Evolutionary conservation across 768 basidiomycete genomes (phyloP), one percentile per base, ranked within the genome.

Genomic region (Boletus insuetus): DNA sequence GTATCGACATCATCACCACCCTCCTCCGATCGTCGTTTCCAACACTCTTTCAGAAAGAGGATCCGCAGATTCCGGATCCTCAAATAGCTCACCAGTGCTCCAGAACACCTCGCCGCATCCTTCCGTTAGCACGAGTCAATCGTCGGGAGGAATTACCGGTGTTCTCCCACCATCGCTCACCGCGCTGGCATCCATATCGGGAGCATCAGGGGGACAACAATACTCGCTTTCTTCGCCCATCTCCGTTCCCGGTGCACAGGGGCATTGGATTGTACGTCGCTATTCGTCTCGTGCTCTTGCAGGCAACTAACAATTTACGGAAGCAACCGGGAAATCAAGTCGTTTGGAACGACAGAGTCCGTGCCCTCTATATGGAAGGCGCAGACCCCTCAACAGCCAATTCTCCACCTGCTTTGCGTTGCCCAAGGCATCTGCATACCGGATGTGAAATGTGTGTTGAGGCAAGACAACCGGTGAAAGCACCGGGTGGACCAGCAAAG

Each of bases 391-490:
- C 74, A 41, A 81, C 83, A 0, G 79, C 83, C 7, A 85, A 84
- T 66, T 80, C 84, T 3, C 82, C 85, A 4, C 81, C 84, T 6
- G 75, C 81, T 0, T 74, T 83, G 64, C 82, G 86, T 41, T 91
- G 89, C 62, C 83, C 87, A 0, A 79, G 88, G 19, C 89, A 91
- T 66, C 76, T 91, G 2, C 82, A 86, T 60, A 83, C 82, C 6
- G 82, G 81, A 34, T 91, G 89, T 61, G 82, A 87, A 61, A 89
- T 90, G 54, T 91, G 89, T 61, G 82, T 87, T n/a, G 84, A 83
- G 60, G 82, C 84, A 0, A 84, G 77, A 61, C 75, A 69, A 1
- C 37, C 32, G 16, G 14, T 57, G n/a, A 72, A 62, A 54, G 50
- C 50, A 20, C 71, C 67, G 10, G 65, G 69, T 24, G 69, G 67